Percentiles rank a stretch among this genome's conserved stretches.
Conservation (phyloP, 768 basidiomycete species). For the Amanita subjunquillea region DNA sequence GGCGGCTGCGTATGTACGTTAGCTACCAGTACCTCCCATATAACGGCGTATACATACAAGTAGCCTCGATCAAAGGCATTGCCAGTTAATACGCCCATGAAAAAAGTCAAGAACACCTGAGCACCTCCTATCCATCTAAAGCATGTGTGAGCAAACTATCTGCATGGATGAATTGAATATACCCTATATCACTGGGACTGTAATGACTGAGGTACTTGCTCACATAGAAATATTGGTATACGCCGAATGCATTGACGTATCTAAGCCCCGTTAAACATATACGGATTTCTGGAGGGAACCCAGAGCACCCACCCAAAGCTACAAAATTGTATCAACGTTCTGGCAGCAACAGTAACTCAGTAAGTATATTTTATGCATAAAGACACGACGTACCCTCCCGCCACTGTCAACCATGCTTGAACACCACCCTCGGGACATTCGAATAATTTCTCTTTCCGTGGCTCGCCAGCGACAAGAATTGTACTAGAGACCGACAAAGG, state of each 20-base stretch:
- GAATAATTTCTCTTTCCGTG: neutral
- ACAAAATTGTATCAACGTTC: slow-evolving; percentile 1
- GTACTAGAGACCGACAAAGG: neutral
- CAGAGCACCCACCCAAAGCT: neutral
- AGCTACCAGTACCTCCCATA: neutral
- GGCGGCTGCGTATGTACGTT: slow-evolving; percentile 8
- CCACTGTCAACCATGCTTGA: slow-evolving; percentile 3
- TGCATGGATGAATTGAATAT: neutral
- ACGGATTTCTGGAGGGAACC: too few relatives aligned
- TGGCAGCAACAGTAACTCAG: neutral
- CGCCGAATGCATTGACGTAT: slow-evolving; percentile 21
- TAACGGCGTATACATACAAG: slow-evolving; percentile 19
- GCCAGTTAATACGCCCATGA: slow-evolving; percentile 35
- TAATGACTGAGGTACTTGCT: slow-evolving; percentile 15
- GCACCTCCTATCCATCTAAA: slow-evolving; percentile 40
- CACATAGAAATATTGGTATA: slow-evolving; percentile 20
- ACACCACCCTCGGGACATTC: slow-evolving; percentile 1
- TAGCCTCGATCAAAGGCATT: slow-evolving; percentile 42
- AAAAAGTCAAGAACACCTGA: slow-evolving; percentile 40
- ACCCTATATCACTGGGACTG: slow-evolving; percentile 18
- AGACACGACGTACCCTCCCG: slow-evolving; percentile 1
- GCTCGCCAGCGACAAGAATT: neutral
- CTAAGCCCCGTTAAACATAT: neutral
- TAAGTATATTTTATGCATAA: neutral
- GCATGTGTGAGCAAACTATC: neutral